A percentile compares a stretch with the other conserved stretches of the same genome.
Conservation (phyloP, 2,329 filamentous ascomycete genomes). For the Trichoderma atrobrunneum region DNA sequence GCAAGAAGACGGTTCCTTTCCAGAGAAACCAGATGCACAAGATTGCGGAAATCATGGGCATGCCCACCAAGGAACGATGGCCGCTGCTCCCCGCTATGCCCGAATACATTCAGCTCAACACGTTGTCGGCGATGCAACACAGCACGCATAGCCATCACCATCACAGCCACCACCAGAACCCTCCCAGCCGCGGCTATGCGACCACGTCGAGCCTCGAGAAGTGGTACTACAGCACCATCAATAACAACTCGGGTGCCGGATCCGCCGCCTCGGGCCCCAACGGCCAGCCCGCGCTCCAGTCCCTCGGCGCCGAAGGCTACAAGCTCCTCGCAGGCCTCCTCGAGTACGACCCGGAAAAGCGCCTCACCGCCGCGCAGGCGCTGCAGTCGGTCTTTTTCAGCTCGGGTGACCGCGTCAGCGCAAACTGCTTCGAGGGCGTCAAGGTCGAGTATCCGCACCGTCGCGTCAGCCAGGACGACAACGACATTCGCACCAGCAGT, state of each 20-base stretch:
- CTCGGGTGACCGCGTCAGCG: constrained; percentile 67
- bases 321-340: constrained; percentile 77
- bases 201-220: constrained; percentile 62
- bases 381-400: constrained; percentile 89
- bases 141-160: constrained; percentile 40
- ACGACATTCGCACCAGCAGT: constrained; percentile 88
- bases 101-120: constrained; percentile 71
- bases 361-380: constrained; percentile 82
- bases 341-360: constrained; percentile 88
- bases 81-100: constrained; percentile 80
- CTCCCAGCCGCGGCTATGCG: constrained; percentile 31
- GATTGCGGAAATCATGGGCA: constrained; percentile 92
- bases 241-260: constrained; percentile 45
- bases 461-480: constrained; percentile 89
- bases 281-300: constrained; percentile 45
- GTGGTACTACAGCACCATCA: constrained; percentile 73
- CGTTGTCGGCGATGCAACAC: constrained; percentile 50
- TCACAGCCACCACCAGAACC: constrained; percentile 46
- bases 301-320: constrained; percentile 73
- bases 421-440: constrained; percentile 87
- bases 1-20: constrained; percentile 95
- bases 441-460: constrained; percentile 87
- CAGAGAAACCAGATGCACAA: constrained; percentile 99
- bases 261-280: constrained; percentile 16
- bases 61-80: constrained; percentile 88